Percentiles rank a stretch among this genome's conserved stretches.
These are phyloP conservation scores for Monilinia laxa DNA, from an alignment of 2,329 filamentous ascomycete genomes.

Conservation along the genomic window DNA sequence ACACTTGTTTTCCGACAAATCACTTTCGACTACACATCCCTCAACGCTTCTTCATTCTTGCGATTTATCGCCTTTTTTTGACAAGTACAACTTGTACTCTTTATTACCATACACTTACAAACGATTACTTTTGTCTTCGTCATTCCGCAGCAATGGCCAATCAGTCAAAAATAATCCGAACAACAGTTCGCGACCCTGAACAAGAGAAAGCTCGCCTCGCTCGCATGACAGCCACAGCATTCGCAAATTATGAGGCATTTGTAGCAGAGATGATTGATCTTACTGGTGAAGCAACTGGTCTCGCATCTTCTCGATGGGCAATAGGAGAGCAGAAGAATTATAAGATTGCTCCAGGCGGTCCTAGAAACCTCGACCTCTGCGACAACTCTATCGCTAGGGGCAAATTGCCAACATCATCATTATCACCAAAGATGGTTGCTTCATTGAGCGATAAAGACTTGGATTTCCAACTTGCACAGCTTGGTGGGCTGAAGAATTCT, in stretches of 20 bases:
- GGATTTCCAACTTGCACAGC: background rate
- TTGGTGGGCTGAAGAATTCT: constrained; percentile 1
- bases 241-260: background rate
- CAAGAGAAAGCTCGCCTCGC: constrained; percentile 9
- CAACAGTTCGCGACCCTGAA: background rate
- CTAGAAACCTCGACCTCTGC: constrained; percentile 13
- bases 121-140: background rate
- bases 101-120: background rate
- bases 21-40: background rate
- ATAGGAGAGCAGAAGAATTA: background rate
- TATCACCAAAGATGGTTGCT: background rate
- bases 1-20: background rate
- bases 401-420: background rate
- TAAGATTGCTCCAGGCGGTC: constrained; percentile 11
- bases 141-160: background rate
- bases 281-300: constrained; percentile 2
- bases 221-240: background rate
- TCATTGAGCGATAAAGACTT: background rate
- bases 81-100: background rate
- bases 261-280: constrained; percentile 4
- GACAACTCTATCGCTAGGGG: constrained; percentile 10
- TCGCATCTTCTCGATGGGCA: constrained; percentile 8
- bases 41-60: background rate
- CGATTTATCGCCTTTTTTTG: background rate
- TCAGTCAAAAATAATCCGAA: background rate